A percentile compares a stretch with the other conserved stretches of the same genome.
phyloP scores from a whole-genome alignment of 164 flowering plant species.

The Nymphaea colorata region DNA sequence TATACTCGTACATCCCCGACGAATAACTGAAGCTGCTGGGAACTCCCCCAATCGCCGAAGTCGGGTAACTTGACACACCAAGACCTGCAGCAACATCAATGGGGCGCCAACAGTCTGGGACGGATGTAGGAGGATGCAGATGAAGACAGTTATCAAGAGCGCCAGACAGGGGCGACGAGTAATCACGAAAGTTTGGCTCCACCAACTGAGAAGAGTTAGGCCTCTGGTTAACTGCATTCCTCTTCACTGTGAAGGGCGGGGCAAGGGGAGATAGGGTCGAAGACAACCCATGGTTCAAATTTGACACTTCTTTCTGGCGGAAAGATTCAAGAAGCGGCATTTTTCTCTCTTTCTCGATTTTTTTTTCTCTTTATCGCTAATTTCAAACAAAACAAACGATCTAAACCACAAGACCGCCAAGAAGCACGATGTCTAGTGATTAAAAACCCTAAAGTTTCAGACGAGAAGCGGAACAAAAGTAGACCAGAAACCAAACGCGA shows the following conservation, averaged over 20 bases:
- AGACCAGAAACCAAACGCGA: background rate
- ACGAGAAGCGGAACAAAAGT: background rate
- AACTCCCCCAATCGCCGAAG: background rate
- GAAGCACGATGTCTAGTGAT: too few species aligned
- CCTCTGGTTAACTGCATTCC: conserved; percentile 1
- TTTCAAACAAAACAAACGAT: background rate
- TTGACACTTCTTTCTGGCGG: background rate
- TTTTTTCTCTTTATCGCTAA: background rate
- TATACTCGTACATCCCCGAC: background rate
- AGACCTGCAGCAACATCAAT: too few species aligned
- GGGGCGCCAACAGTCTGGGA: background rate
- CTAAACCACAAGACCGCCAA: background rate
- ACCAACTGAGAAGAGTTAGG: background rate
- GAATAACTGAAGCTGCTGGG: background rate
- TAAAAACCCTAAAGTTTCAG: background rate
- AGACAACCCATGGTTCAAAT: conserved; percentile 2
- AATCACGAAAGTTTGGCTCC: background rate
- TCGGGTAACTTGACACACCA: background rate
- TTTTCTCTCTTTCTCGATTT: background rate
- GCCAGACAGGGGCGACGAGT: background rate
- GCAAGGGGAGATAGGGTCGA: conserved; percentile 11
- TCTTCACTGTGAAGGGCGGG: conserved; percentile 11
- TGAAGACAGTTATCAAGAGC: conserved; percentile 4
- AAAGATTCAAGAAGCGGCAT: background rate
- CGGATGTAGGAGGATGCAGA: conserved; percentile 5